These are phyloP conservation scores for Fagopyrum esculentum DNA, from an alignment of 148 eudicot genomes.

Conservation along the genomic window DNA sequence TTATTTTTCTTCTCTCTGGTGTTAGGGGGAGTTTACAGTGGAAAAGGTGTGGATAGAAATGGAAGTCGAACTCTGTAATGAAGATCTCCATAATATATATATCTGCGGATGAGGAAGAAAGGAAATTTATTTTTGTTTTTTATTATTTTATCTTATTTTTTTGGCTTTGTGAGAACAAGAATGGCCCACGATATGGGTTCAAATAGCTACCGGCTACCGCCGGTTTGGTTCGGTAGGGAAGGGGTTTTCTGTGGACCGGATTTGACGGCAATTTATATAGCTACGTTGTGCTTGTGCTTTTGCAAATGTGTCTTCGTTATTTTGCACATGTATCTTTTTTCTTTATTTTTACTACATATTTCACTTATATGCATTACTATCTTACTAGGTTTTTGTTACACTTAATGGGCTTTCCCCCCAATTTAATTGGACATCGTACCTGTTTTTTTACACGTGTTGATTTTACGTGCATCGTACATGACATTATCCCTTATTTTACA, in stretches of 20 bases:
- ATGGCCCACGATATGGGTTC: conserved; percentile 20
- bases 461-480: no score
- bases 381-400: no score
- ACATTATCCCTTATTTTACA: no score
- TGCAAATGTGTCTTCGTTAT: conserved; percentile 3
- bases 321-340: not conserved
- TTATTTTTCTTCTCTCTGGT: not conserved
- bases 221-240: conserved; percentile 6
- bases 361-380: no score
- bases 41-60: conserved; percentile 7
- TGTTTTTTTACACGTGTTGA: no score
- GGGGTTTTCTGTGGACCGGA: conserved; percentile 12
- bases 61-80: conserved; percentile 14
- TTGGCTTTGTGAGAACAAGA: conserved; percentile 16
- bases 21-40: not conserved
- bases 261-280: not conserved
- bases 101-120: not conserved
- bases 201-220: not conserved
- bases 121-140: not conserved
- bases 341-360: not conserved
- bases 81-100: not conserved
- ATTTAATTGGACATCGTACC: no score
- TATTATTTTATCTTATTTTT: not conserved
- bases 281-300: not conserved
- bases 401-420: no score